These are phyloP conservation scores for Cryptosporidium baileyi DNA, from an alignment of 169 alveolate species.

Conservation along the genomic window DNA sequence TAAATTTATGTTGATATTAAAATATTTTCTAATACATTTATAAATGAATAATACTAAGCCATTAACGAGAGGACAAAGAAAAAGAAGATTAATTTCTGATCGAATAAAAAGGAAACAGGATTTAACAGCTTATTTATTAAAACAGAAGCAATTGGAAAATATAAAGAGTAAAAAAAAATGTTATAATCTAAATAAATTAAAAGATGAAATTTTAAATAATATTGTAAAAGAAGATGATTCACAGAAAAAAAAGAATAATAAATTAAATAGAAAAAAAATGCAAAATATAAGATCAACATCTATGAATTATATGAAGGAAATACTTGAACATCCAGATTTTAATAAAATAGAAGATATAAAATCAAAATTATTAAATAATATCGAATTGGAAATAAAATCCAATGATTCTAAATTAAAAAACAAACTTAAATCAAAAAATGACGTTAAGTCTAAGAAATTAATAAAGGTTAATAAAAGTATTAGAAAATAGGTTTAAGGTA, in stretches of 20 bases:
- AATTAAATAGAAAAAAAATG: conserved; percentile 1
- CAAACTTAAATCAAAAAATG: background rate
- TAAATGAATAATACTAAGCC: background rate
- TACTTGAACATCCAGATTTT: conserved; percentile 38
- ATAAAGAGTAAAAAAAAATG: background rate
- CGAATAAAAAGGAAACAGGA: conserved; percentile 55
- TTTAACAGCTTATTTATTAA: conserved; percentile 1
- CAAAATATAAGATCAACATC: background rate
- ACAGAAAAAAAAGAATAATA: background rate
- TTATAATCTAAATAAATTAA: conserved; percentile 6
- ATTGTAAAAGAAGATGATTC: background rate
- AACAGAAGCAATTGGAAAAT: conserved; percentile 15
- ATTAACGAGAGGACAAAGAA: conserved; percentile 54
- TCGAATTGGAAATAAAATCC: background rate
- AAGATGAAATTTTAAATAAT: background rate
- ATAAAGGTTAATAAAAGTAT: background rate
- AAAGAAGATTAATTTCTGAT: conserved; percentile 15
- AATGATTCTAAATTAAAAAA: background rate
- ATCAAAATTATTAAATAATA: background rate
- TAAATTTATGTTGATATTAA: too few relatives aligned
- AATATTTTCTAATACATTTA: background rate
- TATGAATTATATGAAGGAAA: background rate
- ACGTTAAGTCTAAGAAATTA: background rate
- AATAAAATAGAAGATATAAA: conserved; percentile 1
- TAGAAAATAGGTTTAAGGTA: background rate